phyloP scores from a whole-genome alignment of 495 filamentous ascomycete species.

The Cetradonia linearis region DNA sequence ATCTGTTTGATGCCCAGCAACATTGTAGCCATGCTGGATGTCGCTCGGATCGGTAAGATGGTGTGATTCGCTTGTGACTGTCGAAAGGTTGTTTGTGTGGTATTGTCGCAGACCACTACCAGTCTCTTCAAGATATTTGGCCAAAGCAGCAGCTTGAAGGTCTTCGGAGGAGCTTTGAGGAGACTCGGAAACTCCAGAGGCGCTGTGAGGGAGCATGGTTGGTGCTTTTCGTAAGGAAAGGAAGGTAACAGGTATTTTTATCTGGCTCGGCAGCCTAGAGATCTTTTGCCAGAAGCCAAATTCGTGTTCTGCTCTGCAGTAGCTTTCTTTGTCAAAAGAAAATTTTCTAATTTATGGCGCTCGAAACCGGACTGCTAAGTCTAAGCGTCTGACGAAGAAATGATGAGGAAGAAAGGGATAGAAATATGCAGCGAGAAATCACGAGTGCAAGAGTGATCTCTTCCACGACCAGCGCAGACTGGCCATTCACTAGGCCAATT shows the following conservation, averaged over 20 bases:
- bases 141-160: background rate
- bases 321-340: background rate
- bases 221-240: background rate
- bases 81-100: background rate
- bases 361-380: background rate
- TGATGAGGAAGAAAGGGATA: background rate
- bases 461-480: background rate
- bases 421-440: background rate
- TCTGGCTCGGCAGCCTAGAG: background rate
- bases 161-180: slow-evolving; percentile 2
- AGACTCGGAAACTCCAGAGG: background rate
- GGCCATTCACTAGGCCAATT: background rate
- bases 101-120: background rate
- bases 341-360: background rate
- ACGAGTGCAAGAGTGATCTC: background rate
- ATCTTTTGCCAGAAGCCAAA: background rate
- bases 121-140: background rate
- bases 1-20: background rate
- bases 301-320: background rate
- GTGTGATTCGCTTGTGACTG: background rate
- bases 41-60: background rate
- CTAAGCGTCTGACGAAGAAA: background rate
- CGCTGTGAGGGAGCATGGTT: background rate
- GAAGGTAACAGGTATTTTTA: background rate
- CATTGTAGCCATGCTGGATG: background rate